Evolutionary conservation across 441 rosid genomes (phyloP).

Genomic region (Erodium trifolium): DNA sequence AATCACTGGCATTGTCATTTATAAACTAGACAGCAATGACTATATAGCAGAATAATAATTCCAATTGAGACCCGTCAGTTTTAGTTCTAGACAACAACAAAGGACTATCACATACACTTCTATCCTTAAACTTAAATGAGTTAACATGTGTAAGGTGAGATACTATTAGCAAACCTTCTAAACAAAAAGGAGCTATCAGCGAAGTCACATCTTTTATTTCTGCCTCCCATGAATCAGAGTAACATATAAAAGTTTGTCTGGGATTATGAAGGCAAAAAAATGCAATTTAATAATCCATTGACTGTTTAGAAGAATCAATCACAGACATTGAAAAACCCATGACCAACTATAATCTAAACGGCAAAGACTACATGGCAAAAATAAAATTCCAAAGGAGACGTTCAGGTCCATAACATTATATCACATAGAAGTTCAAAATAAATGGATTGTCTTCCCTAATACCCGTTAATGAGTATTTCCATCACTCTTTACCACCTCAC

Average conservation of each 20-base stretch:
- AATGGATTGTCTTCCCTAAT: background rate
- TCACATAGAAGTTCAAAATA: background rate
- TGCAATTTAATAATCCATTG: background rate
- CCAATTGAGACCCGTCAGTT: too few relatives aligned
- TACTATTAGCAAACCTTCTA: too few relatives aligned
- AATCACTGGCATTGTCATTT: too few relatives aligned
- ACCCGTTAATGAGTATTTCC: too few relatives aligned
- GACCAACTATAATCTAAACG: background rate
- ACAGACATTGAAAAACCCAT: conserved; percentile 9
- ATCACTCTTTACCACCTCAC: background rate
- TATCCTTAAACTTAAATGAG: background rate
- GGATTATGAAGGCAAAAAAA: conserved; percentile 36
- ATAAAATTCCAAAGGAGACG: too few relatives aligned
- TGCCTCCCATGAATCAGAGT: conserved; percentile 42
- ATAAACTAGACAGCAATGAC: too few relatives aligned
- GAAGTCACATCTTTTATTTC: conserved; percentile 18
- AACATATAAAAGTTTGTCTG: conserved; percentile 24
- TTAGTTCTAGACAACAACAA: background rate
- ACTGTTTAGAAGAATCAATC: background rate
- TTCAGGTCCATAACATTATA: background rate
- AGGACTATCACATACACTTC: background rate
- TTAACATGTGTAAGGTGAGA: background rate
- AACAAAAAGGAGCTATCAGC: conserved; percentile 28
- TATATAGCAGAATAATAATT: too few relatives aligned
- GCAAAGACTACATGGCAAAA: background rate